A percentile compares a stretch with the other conserved stretches of the same genome.
Evolutionary conservation across 495 filamentous ascomycete genomes (phyloP).

Genomic region (Xylaria palmicola): DNA sequence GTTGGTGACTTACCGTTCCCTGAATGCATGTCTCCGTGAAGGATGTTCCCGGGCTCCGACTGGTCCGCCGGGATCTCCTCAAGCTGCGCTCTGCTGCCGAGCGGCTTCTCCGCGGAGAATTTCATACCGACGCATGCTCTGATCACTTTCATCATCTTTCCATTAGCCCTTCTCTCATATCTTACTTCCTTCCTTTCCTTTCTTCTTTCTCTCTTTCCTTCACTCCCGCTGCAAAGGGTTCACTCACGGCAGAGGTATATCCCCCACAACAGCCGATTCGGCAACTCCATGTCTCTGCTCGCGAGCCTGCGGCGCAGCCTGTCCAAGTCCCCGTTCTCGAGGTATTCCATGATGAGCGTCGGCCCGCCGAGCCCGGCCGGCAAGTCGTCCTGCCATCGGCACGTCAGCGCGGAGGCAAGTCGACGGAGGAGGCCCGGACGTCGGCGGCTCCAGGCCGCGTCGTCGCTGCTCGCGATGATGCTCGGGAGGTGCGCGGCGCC

Average conservation of each 20-base stretch:
- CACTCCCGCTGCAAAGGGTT: too few relatives aligned
- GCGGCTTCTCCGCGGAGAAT: neutral
- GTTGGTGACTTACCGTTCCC: neutral
- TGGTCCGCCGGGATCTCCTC: neutral
- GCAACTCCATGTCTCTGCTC: neutral
- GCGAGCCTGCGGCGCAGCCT: neutral
- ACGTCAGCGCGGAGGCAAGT: neutral
- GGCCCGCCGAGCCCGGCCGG: constrained; percentile 2
- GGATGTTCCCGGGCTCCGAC: neutral
- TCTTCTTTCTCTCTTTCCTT: too few relatives aligned
- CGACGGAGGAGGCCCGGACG: neutral
- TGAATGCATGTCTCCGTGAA: neutral
- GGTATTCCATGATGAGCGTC: constrained; percentile 4
- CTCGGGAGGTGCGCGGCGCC: constrained; percentile 9
- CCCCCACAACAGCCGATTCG: constrained; percentile 12
- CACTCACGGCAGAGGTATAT: constrained; percentile 11
- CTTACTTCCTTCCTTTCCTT: too few relatives aligned
- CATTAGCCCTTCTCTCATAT: too few relatives aligned
- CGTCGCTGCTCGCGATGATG: neutral
- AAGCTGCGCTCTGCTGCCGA: neutral
- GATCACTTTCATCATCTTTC: neutral
- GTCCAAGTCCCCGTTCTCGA: neutral
- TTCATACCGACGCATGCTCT: constrained; percentile 11
- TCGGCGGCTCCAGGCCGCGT: neutral
- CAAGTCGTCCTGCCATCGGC: neutral